A percentile compares a stretch with the other conserved stretches of the same genome.
Conservation (phyloP, 805 yeast genomes). For the Komagataella kurtzmanii region DNA sequence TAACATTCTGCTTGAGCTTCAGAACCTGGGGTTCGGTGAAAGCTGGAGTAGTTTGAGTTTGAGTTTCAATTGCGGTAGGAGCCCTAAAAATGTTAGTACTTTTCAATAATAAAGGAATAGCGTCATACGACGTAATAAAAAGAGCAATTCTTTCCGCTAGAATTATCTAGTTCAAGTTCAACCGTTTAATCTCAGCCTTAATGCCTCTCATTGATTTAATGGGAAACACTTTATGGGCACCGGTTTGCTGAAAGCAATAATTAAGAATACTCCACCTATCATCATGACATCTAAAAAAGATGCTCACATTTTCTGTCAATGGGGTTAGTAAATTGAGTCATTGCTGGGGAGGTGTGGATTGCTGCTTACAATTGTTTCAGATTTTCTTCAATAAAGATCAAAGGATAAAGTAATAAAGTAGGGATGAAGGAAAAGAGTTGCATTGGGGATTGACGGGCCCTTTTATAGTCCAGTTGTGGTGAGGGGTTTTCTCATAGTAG, state of each 20-base stretch:
- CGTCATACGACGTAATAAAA: neutral
- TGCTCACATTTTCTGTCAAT: neutral
- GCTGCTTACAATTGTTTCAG: neutral
- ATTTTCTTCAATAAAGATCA: neutral
- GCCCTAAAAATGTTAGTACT: constrained; percentile 1
- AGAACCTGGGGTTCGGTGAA: constrained; percentile 1
- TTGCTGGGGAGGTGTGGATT: neutral
- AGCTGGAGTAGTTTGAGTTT: constrained; percentile 6
- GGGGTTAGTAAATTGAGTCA: neutral
- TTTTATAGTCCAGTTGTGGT: neutral
- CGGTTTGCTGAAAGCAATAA: neutral
- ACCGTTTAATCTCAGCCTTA: constrained; percentile 27
- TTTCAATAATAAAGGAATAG: neutral
- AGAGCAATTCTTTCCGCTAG: constrained; percentile 22
- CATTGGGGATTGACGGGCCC: neutral
- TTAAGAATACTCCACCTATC: neutral
- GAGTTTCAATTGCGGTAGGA: constrained; percentile 1
- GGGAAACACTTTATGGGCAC: neutral
- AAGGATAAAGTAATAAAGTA: neutral
- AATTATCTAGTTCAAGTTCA: constrained; percentile 29
- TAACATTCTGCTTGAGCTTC: constrained; percentile 11
- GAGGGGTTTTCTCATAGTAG: neutral
- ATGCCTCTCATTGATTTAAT: neutral
- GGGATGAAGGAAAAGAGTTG: neutral
- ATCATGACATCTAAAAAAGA: neutral